phyloP scores from a whole-genome alignment of 2,329 filamentous ascomycete species.

The Leptographium galeiforme region DNA sequence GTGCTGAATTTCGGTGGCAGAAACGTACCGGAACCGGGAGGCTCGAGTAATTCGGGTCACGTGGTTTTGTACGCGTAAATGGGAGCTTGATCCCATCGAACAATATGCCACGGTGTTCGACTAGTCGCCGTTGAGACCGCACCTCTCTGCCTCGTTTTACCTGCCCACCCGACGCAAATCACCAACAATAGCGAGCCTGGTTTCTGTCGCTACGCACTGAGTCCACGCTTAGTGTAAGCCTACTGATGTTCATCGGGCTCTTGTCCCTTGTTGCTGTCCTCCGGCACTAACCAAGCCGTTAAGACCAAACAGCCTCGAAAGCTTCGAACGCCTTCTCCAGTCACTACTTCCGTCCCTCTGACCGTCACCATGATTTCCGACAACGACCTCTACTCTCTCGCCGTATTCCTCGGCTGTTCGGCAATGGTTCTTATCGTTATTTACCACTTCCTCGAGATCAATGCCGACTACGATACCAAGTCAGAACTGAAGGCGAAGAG shows the following conservation, averaged over 20 bases:
- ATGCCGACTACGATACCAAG: slow-evolving; percentile 39
- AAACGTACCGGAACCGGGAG: neutral
- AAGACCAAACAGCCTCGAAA: neutral
- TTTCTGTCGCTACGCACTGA: neutral
- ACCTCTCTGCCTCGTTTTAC: neutral
- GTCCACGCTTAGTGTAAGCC: neutral
- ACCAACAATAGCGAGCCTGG: too few relatives aligned
- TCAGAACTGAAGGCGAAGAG: slow-evolving; percentile 7
- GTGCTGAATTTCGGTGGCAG: neutral
- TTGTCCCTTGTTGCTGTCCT: neutral
- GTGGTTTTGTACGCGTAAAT: neutral
- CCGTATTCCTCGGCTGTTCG: slow-evolving; percentile 80
- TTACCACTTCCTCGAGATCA: slow-evolving; percentile 95
- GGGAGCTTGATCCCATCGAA: neutral
- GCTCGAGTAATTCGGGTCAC: neutral
- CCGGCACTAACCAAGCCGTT: neutral
- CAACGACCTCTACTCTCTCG: slow-evolving; percentile 76
- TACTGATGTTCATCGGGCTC: neutral
- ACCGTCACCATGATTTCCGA: slow-evolving; percentile 75
- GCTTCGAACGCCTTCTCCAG: neutral
- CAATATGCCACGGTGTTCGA: slow-evolving; percentile 2
- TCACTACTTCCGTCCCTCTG: neutral
- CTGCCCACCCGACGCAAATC: neutral
- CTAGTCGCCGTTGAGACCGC: neutral
- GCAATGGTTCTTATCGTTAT: slow-evolving; percentile 87